Evolutionary conservation across 257 asterid genomes (phyloP).

Genomic region (Haberlea rhodopensis): DNA sequence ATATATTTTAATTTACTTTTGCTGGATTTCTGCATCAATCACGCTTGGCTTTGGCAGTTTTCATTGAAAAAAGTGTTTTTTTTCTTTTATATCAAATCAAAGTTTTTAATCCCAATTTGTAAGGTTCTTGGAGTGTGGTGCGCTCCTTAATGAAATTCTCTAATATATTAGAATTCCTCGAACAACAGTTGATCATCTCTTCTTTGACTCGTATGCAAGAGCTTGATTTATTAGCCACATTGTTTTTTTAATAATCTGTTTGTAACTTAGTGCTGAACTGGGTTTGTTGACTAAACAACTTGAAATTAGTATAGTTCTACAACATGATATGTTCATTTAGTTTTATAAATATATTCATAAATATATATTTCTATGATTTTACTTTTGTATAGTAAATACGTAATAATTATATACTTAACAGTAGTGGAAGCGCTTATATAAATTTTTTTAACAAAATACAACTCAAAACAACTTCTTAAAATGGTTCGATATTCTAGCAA

Average conservation of each 20-base stretch:
- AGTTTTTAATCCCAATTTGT: background rate
- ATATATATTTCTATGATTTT: too few relatives aligned
- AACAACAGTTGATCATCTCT: slow-evolving; percentile 6
- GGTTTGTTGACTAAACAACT: background rate
- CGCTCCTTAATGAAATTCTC: background rate
- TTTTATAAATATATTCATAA: too few relatives aligned
- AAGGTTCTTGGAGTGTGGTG: background rate
- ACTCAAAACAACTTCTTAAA: too few relatives aligned
- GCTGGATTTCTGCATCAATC: background rate
- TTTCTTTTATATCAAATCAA: background rate
- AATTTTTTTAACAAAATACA: too few relatives aligned
- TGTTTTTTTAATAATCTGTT: background rate
- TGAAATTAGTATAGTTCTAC: background rate
- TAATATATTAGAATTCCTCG: too few relatives aligned
- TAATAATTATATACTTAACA: too few relatives aligned
- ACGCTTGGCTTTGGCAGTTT: background rate
- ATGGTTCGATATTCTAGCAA: too few relatives aligned
- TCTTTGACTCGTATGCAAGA: background rate
- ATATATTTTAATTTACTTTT: background rate
- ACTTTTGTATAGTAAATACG: too few relatives aligned
- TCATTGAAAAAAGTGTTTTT: background rate
- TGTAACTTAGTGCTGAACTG: background rate
- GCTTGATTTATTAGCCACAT: background rate
- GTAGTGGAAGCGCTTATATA: too few relatives aligned
- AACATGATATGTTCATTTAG: background rate